A percentile compares a stretch with the other conserved stretches of the same genome.
phyloP scores from a whole-genome alignment of 768 basidiomycete genomes.

The Phaffia tasmanica region DNA sequence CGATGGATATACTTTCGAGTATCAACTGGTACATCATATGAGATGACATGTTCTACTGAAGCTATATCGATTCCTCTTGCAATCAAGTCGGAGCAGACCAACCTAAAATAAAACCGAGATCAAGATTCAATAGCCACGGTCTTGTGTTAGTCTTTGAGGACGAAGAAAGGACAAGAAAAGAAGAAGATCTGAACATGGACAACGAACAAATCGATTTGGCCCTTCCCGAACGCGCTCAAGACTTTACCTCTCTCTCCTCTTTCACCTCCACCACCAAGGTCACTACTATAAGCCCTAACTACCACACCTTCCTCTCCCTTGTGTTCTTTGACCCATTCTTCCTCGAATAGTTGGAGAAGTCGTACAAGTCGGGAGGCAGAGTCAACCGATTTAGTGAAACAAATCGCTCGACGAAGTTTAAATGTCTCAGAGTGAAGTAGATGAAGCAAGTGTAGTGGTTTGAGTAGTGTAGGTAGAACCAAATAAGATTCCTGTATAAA shows the following conservation, averaged over 20 bases:
- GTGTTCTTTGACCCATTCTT: slow-evolving; percentile 35
- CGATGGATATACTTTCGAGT: slow-evolving; percentile 98
- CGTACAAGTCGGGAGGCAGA: slow-evolving; percentile 70
- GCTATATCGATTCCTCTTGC: slow-evolving; percentile 92
- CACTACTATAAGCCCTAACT: slow-evolving; percentile 73
- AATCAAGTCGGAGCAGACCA: slow-evolving; percentile 93
- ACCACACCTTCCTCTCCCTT: slow-evolving; percentile 34
- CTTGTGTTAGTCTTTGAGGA: neutral
- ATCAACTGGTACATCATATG: slow-evolving; percentile 92
- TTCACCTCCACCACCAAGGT: slow-evolving; percentile 44
- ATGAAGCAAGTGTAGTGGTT: slow-evolving; percentile 81
- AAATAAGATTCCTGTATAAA: slow-evolving; percentile 68
- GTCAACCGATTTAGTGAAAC: slow-evolving; percentile 96
- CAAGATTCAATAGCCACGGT: neutral
- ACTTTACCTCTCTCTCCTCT: slow-evolving; percentile 61
- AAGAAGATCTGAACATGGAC: neutral
- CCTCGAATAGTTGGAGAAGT: slow-evolving; percentile 71
- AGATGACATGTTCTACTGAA: slow-evolving; percentile 82
- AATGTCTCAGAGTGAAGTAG: slow-evolving; percentile 50
- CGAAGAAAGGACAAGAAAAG: neutral
- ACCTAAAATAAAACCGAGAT: slow-evolving; percentile 41
- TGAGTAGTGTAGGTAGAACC: slow-evolving; percentile 62
- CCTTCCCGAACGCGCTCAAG: slow-evolving; percentile 66
- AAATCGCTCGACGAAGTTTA: slow-evolving; percentile 50
- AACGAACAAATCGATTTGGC: slow-evolving; percentile 70